Evolutionary conservation across 768 basidiomycete genomes (phyloP).

Genomic region (Lentinula lateritia): DNA sequence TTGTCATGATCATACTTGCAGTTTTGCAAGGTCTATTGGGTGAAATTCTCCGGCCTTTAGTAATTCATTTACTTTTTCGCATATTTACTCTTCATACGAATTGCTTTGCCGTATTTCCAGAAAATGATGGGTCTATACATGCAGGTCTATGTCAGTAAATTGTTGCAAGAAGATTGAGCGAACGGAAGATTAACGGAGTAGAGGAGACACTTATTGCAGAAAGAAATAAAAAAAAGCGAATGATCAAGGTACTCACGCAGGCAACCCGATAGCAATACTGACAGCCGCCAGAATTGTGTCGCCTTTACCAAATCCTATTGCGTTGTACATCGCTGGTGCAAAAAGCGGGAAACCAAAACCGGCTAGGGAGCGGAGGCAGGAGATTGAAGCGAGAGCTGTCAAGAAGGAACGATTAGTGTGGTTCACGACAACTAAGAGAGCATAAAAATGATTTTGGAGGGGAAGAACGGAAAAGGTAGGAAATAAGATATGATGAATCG

Average conservation of each 20-base stretch:
- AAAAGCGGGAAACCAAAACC: slow-evolving; percentile 79
- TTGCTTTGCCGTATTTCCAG: slow-evolving; percentile 5
- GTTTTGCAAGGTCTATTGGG: too few relatives aligned
- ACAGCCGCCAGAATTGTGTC: slow-evolving; percentile 57
- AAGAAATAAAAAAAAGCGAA: neutral
- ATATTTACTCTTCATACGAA: slow-evolving; percentile 6
- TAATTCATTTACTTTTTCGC: neutral
- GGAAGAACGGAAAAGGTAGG: neutral
- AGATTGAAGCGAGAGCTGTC: slow-evolving; percentile 35
- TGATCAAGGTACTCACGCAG: slow-evolving; percentile 27
- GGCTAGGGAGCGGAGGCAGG: slow-evolving; percentile 56
- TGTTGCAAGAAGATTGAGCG: neutral
- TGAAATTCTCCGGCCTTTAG: too few relatives aligned
- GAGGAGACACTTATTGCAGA: neutral
- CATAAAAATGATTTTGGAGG: too few relatives aligned
- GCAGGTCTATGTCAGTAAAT: neutral
- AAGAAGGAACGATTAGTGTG: neutral
- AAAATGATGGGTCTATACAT: slow-evolving; percentile 1
- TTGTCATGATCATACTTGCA: too few relatives aligned
- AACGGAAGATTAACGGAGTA: neutral
- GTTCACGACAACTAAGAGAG: too few relatives aligned
- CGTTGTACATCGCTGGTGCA: slow-evolving; percentile 60
- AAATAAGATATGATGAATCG: neutral
- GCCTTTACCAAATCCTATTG: slow-evolving; percentile 66
- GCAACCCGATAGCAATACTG: slow-evolving; percentile 57